These are phyloP conservation scores for Colletotrichum australisinense DNA, from an alignment of 2,329 filamentous ascomycete species.

Conservation along the genomic window DNA sequence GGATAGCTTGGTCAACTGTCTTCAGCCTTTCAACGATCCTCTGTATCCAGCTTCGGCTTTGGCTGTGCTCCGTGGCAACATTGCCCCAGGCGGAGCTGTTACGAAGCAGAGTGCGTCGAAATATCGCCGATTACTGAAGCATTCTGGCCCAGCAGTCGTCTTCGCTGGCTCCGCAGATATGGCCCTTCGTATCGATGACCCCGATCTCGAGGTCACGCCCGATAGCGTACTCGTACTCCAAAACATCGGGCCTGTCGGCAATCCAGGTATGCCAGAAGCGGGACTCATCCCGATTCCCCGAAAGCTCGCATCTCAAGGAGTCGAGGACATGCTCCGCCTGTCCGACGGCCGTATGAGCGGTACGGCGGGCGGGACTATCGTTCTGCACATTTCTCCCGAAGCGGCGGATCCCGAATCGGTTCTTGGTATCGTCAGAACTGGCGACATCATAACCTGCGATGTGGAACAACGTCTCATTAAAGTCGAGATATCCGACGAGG, in stretches of 20 bases:
- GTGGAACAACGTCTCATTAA: conserved; percentile 71
- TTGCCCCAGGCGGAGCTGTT: conserved; percentile 85
- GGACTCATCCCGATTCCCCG: conserved; percentile 73
- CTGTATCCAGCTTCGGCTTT: conserved; percentile 84
- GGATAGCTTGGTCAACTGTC: conserved; percentile 53
- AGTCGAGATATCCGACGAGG: conserved; percentile 74
- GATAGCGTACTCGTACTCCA: conserved; percentile 81
- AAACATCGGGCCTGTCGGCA: conserved; percentile 90
- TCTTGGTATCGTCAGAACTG: conserved; percentile 80
- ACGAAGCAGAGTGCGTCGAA: conserved; percentile 91
- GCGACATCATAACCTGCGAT: conserved; percentile 84
- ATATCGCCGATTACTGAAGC: conserved; percentile 68
- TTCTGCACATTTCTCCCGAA: conserved; percentile 88
- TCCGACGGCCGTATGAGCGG: conserved; percentile 91
- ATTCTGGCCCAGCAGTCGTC: conserved; percentile 63
- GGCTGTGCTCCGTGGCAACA: conserved; percentile 84
- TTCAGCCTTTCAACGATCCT: conserved; percentile 72
- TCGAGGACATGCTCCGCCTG: conserved; percentile 84
- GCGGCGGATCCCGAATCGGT: conserved; percentile 81
- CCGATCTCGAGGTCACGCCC: conserved; percentile 69
- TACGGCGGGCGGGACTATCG: conserved; percentile 89
- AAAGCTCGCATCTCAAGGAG: conserved; percentile 79
- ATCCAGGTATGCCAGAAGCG: conserved; percentile 94
- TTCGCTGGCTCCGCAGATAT: conserved; percentile 85
- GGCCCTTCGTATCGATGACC: conserved; percentile 68